Base-by-base conservation (phyloP, 768 basidiomycete species). In the Ramaria sp. region DNA sequence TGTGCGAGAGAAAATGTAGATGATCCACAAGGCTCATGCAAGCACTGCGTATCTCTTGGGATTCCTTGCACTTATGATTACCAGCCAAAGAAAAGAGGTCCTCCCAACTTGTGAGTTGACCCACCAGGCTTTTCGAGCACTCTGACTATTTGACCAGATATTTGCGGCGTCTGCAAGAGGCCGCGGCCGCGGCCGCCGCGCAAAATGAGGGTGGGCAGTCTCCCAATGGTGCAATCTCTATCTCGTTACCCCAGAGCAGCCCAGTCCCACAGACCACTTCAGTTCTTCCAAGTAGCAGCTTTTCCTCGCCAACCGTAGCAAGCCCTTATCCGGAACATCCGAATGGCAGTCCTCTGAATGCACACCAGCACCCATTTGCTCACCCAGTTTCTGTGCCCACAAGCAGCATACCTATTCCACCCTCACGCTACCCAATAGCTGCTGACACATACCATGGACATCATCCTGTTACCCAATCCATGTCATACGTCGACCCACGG, bases 1-100 rank as follows among this genome's bases (percentile, higher is more conserved):
- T 92, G 89, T 64, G 84, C 85, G 6, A 76, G 85, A 60, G 90
- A 91, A 65, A 84, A 84, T 62, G 79, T 83, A 24, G 86, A 88
- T 60, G 86, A 88, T 65, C 73, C 79, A 10, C 86, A 84, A 68
- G 82, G 82, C 61, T 76, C 85, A 7, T 92, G 90, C 85, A 91
- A 88, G 67, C 90, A 92, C 66, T 93, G 90, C 67, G 75, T 86
- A 62, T 78, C 85, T 0, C 80, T 93, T 51, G 85, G 82, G 19
- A 86, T 92, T 50, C 79, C 83, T 5, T 93, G 92, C 68, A 91
- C 88, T 0, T 95, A 93, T 63, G 87, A 91, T 66, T 94, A 94
- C 67, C 87, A 89, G 67, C 92, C 92, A 19, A 92, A 92, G 76
- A 94, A 94, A 70, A 76, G 92, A 56, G 92, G 92, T 0, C 92